phyloP scores from a whole-genome alignment of 2,329 filamentous ascomycete genomes.

The Verticillium klebahnii region DNA sequence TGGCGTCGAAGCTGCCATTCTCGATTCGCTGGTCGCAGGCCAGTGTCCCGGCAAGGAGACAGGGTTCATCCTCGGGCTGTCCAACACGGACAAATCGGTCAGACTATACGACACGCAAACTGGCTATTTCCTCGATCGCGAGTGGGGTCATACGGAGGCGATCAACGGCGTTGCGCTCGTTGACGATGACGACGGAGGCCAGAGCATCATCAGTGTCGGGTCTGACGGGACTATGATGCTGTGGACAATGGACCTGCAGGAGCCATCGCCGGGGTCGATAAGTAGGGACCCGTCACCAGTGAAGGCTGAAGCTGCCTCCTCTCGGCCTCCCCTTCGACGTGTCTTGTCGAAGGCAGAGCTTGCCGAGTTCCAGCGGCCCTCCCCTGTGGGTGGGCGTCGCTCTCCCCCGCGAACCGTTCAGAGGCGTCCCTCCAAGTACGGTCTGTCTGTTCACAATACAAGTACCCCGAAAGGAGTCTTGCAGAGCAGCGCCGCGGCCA shows the following conservation, averaged over 20 bases:
- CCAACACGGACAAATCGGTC: constrained; percentile 93
- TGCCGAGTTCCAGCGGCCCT: constrained; percentile 66
- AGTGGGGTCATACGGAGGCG: constrained; percentile 93
- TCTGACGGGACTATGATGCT: constrained; percentile 82
- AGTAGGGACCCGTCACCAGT: constrained; percentile 51
- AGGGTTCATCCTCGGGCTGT: constrained; percentile 77
- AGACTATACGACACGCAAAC: constrained; percentile 78
- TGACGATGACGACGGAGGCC: constrained; percentile 50
- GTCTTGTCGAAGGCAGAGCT: constrained; percentile 85
- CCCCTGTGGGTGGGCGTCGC: constrained; percentile 39
- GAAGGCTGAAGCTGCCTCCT: constrained; percentile 44
- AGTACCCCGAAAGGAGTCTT: constrained; percentile 32
- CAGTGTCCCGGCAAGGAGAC: constrained; percentile 49
- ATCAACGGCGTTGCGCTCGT: constrained; percentile 80
- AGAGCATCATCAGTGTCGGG: constrained; percentile 67
- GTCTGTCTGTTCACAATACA: constrained; percentile 28
- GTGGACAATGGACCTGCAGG: constrained; percentile 56
- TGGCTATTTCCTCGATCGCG: constrained; percentile 74
- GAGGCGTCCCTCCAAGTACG: constrained; percentile 50
- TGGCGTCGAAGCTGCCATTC: constrained; percentile 72
- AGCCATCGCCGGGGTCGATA: constrained; percentile 32
- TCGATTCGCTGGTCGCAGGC: constrained; percentile 70
- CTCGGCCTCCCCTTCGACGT: constrained; percentile 71
- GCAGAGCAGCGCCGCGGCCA: constrained; percentile 35
- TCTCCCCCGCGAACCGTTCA: constrained; percentile 52